Evolutionary conservation across 495 filamentous ascomycete species (phyloP).

Genomic region (Talaromyces borbonicus): DNA sequence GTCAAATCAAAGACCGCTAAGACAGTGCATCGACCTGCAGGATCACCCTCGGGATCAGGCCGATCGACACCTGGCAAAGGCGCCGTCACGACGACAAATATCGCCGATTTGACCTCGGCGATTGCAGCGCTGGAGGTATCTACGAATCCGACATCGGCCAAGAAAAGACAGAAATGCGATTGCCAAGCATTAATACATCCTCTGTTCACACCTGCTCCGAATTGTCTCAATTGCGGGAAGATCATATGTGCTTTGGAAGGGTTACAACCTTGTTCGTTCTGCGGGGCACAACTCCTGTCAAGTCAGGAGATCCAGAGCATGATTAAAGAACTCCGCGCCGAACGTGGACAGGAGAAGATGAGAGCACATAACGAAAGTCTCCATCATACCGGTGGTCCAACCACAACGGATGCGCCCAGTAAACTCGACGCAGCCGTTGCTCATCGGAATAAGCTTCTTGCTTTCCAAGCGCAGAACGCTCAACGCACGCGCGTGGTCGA

Average conservation of each 20-base stretch:
- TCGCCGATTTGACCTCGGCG: conserved; percentile 79
- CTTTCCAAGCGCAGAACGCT: conserved; percentile 83
- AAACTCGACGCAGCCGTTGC: conserved; percentile 41
- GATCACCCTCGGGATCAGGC: conserved; percentile 5
- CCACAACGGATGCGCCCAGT: conserved; percentile 33
- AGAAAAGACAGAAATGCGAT: conserved; percentile 55
- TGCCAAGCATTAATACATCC: conserved; percentile 83
- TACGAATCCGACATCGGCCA: conserved; percentile 64
- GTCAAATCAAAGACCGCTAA: conserved; percentile 50
- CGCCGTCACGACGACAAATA: conserved; percentile 46
- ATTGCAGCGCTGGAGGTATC: conserved; percentile 84
- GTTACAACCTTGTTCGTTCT: conserved; percentile 91
- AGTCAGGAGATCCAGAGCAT: conserved; percentile 67
- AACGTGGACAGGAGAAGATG: conserved; percentile 79
- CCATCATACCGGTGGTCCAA: conserved; percentile 31
- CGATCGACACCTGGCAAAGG: conserved; percentile 44
- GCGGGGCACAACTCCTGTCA: conserved; percentile 60
- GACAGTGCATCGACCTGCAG: neutral
- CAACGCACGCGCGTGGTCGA: conserved; percentile 80
- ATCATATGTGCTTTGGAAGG: conserved; percentile 96
- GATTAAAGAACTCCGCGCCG: conserved; percentile 75
- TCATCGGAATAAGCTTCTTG: conserved; percentile 74
- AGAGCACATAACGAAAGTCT: conserved; percentile 70
- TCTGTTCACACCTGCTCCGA: conserved; percentile 75
- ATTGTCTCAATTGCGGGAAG: conserved; percentile 88